phyloP scores from a whole-genome alignment of 1,139 yeast species.

The Kodamaea ohmeri region DNA sequence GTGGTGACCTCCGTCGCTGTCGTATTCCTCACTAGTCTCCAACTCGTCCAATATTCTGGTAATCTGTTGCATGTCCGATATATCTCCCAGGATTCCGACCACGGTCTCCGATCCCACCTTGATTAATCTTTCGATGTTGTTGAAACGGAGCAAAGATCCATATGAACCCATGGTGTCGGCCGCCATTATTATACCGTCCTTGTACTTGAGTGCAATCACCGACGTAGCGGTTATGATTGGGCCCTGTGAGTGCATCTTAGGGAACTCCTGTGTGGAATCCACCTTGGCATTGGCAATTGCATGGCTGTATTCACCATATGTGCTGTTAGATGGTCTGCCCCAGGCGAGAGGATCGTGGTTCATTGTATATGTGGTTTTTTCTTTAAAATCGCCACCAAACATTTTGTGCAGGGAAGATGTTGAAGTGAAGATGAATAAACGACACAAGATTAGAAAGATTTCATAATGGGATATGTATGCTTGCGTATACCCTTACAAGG shows the following conservation, averaged over 20 bases:
- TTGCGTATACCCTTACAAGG: too few relatives aligned
- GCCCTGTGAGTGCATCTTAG: slow-evolving; percentile 82
- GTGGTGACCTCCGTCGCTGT: slow-evolving; percentile 68
- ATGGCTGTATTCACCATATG: slow-evolving; percentile 77
- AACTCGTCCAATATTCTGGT: slow-evolving; percentile 74
- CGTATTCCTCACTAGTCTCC: slow-evolving; percentile 74
- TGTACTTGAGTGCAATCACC: slow-evolving; percentile 85
- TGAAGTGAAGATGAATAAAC: too few relatives aligned
- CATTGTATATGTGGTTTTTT: slow-evolving; percentile 42
- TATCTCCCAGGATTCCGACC: slow-evolving; percentile 94
- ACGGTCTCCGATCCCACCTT: slow-evolving; percentile 81
- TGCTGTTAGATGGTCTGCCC: slow-evolving; percentile 89
- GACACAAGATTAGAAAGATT: too few relatives aligned
- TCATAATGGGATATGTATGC: too few relatives aligned
- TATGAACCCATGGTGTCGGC: slow-evolving; percentile 94
- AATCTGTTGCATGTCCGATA: slow-evolving; percentile 87
- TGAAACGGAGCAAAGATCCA: slow-evolving; percentile 88
- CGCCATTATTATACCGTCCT: slow-evolving; percentile 88
- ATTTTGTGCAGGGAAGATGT: slow-evolving; percentile 3
- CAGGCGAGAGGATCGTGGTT: slow-evolving; percentile 92
- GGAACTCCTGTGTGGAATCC: slow-evolving; percentile 40
- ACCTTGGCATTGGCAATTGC: slow-evolving; percentile 59
- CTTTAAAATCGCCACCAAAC: slow-evolving; percentile 8
- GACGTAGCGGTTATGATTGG: slow-evolving; percentile 97
- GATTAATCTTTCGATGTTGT: slow-evolving; percentile 78